Evolutionary conservation across 768 basidiomycete species (phyloP), one percentile per base, ranked within the genome.

Genomic region (Coprinopsis sp.): DNA sequence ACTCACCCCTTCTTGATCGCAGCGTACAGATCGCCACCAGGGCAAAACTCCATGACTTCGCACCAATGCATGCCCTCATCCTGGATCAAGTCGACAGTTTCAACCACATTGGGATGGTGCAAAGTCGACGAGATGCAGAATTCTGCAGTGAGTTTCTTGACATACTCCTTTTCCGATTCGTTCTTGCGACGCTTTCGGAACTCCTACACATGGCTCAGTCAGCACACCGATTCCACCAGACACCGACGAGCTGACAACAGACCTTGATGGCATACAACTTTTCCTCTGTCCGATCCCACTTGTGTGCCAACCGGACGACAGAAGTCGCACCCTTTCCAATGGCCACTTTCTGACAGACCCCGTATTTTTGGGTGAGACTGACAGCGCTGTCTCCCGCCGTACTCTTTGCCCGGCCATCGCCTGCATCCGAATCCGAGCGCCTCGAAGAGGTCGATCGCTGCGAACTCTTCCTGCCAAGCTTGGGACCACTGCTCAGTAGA

Each of bases 41-140:
- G 93, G 61, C 95, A 99, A 63, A 92, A 99, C 65, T 98, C 96
- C 95, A 99, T 98, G 37, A 99, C 95, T 64, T 98, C 96, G 61
- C 95, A 99, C 95, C 95, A 99, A 60, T 92, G 84, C 52, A 91
- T 84, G 52, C 71, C 79, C 68, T 99, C 95, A 66, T 99, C 96
- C 58, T 99, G 96, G n/a, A 99, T 88, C 49, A 99, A 83, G 65
- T 99, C 95, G 49, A 99, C 95, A 5, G 95, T 99, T 72, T 98
- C 94, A 61, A 98, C 94, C 58, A 98, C 80, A 64, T 98, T 98
- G 59, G 82, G 72, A 61, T 95, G 93, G 62, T 91, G 91, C 23
- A 98, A 67, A 1, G 94, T 96, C 29, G 94, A 96, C 34, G 91
- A 94, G 52, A 98, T 98, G 68, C 94, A 98, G 68, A 97, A 98